phyloP scores from a whole-genome alignment of 2,329 filamentous ascomycete genomes.

The Botrytis fragariae region DNA sequence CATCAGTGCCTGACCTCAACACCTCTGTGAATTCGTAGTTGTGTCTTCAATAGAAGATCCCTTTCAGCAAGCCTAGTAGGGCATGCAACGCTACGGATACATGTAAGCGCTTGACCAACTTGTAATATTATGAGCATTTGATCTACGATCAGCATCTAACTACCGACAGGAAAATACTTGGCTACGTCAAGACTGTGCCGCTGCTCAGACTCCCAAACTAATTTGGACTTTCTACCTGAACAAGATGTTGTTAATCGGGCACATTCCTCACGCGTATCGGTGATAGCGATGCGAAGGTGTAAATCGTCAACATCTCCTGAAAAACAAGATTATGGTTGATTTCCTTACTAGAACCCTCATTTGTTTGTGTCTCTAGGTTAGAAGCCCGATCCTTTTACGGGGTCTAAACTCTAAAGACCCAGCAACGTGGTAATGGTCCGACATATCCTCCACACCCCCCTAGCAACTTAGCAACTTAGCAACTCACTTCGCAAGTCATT shows the following conservation, averaged over 20 bases:
- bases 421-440: constrained; percentile 10
- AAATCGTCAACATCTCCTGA: not conserved
- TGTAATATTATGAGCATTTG: constrained; percentile 1
- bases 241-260: not conserved
- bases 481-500: not conserved
- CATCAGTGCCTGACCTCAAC: constrained; percentile 5
- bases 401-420: constrained; percentile 1
- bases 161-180: constrained; percentile 12
- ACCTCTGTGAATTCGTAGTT: not conserved
- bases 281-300: not conserved
- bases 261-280: not conserved
- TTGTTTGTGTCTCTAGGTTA: not conserved
- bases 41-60: not conserved
- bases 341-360: not conserved
- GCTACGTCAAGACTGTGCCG: constrained; percentile 4
- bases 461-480: not conserved
- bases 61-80: not conserved
- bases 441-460: not conserved
- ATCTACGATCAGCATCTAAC: not conserved
- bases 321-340: not conserved
- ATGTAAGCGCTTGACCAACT: constrained; percentile 3
- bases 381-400: not conserved
- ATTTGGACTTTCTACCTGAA: not conserved
- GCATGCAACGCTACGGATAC: not conserved
- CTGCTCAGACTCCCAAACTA: not conserved